Base-by-base conservation (phyloP, 352 stramenopile genomes). In the Phytophthora palmivora region DNA sequence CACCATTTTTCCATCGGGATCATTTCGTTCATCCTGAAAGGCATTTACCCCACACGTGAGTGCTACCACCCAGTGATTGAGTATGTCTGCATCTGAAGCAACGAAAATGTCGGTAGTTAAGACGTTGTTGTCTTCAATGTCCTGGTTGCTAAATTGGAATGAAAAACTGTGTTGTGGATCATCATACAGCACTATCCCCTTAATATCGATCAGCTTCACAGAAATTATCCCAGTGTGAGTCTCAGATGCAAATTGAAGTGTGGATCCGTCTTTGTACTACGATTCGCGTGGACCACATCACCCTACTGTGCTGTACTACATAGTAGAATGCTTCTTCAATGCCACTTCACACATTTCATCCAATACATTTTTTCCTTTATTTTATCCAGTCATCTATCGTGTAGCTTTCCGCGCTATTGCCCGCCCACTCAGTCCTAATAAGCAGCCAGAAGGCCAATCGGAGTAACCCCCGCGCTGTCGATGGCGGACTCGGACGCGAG, bases 11-110 rank as follows among this genome's bases (percentile, higher is more conserved):
- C 12, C 36, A 34, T 61, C 51, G 6, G 41, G 22, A 16, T 8
- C 18, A 16, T 21, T 12, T 16, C 19, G 14, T 21, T 24, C 30
- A 2, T 28, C 16, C n/a, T n/a, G 18, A 22, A 84, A 82, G 0
- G 77, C 74, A 11, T 75, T 78, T 11, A 55, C 55, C 2, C 74
- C 75, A 14, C 62, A 82, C 1, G 70, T 80, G 18, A 86, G 43
- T 12, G 62, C 50, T 38, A 82, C 28, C 4, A 84, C 38, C 77
- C 77, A 86, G 14, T 58, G 43, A n/a, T 33, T 63, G 4, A 82
- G 49, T 2, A 51, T 18, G 6, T 53, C n/a, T 8, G 52, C 18
- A 39, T 9, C 54, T 11, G 45, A 2, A n/a, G 65, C 55, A 10
- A 49, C 19, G 21, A 60, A 62, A 3, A 54, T 38, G 12, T 52